phyloP scores from a whole-genome alignment of 768 basidiomycete genomes.

The Kwoniella dendrophila region DNA sequence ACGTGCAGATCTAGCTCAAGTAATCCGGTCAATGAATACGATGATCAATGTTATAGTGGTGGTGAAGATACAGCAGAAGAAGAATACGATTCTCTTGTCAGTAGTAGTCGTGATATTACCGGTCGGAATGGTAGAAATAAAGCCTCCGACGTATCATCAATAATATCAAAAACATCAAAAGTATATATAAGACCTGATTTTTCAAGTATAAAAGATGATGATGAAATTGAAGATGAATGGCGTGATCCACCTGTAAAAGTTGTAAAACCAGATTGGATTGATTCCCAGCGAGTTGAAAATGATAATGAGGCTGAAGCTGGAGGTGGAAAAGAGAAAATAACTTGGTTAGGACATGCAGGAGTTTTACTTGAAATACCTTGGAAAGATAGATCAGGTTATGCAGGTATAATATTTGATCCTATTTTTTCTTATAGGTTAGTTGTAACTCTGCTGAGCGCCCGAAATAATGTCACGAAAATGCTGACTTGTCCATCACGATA shows the following conservation, averaged over 20 bases:
- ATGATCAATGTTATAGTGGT: no score
- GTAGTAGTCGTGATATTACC: no score
- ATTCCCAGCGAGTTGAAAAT: background rate
- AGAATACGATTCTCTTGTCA: no score
- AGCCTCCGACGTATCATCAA: no score
- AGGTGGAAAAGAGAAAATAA: slow-evolving; percentile 36
- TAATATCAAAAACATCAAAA: slow-evolving; percentile 18
- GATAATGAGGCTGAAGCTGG: slow-evolving; percentile 1
- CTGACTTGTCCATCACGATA: background rate
- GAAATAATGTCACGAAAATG: background rate
- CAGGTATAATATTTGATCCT: slow-evolving; percentile 52
- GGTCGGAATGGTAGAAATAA: no score
- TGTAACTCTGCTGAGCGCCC: no score
- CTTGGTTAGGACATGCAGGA: slow-evolving; percentile 55
- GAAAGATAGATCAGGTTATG: slow-evolving; percentile 40
- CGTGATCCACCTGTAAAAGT: slow-evolving; percentile 44
- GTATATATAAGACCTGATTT: slow-evolving; percentile 38
- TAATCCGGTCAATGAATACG: no score
- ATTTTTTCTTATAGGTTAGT: slow-evolving; percentile 54
- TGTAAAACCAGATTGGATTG: slow-evolving; percentile 31
- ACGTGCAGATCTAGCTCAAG: no score
- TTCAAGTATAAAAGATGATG: slow-evolving; percentile 31
- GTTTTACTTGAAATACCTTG: slow-evolving; percentile 50
- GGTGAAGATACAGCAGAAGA: no score
- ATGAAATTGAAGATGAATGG: slow-evolving; percentile 49